A percentile compares a stretch with the other conserved stretches of the same genome.
phyloP scores from a whole-genome alignment of 164 flowering plant genomes.

The Pachysandra terminalis region DNA sequence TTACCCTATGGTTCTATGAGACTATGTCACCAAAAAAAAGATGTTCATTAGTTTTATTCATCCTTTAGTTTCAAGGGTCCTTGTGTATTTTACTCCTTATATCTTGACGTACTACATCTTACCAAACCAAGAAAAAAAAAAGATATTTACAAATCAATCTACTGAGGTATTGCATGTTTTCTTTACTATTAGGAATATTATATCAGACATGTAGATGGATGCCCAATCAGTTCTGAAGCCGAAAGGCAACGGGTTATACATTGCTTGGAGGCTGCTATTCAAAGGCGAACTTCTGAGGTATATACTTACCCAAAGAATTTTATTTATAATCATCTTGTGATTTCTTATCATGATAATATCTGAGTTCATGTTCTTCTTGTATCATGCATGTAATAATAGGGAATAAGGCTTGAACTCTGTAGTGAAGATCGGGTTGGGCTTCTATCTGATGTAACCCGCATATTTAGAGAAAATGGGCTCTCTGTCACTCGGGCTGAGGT shows the following conservation, averaged over 20 bases:
- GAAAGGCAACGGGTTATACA: constrained; percentile 79
- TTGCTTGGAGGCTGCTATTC: constrained; percentile 87
- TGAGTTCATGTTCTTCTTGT: neutral
- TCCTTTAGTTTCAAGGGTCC: too few relatives aligned
- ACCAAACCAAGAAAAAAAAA: neutral
- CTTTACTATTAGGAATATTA: constrained; percentile 63
- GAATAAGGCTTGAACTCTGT: constrained; percentile 79
- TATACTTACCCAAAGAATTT: neutral
- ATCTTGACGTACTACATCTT: neutral
- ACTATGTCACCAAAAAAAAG: too few relatives aligned
- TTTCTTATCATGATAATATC: neutral
- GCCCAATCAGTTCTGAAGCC: constrained; percentile 83
- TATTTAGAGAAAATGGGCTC: constrained; percentile 88
- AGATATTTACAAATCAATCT: neutral
- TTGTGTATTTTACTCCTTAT: neutral
- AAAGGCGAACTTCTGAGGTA: constrained; percentile 83
- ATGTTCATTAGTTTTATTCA: neutral
- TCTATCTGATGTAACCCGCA: constrained; percentile 83
- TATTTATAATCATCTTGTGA: neutral
- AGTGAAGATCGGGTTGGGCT: constrained; percentile 72
- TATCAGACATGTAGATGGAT: constrained; percentile 84
- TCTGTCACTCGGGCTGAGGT: constrained; percentile 89
- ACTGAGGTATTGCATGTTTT: neutral
- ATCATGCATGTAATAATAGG: constrained; percentile 40
- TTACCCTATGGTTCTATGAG: too few relatives aligned